phyloP scores from a whole-genome alignment of 106 monocot species.

The Dioscorea dumetorum region DNA sequence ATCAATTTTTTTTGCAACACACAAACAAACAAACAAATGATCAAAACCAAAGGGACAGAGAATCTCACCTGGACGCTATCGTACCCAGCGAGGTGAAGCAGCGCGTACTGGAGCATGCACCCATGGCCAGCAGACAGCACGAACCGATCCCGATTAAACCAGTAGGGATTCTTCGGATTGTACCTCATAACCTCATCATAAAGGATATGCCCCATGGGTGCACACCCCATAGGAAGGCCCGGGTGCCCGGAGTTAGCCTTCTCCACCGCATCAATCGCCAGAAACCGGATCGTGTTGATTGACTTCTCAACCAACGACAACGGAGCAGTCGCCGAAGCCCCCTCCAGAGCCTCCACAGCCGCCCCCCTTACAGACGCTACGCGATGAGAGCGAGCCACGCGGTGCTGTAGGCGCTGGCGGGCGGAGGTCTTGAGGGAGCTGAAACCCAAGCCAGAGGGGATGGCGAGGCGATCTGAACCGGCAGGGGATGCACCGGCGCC shows the following conservation, averaged over 20 bases:
- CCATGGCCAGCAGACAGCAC: slow-evolving; percentile 95
- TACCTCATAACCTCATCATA: slow-evolving; percentile 98
- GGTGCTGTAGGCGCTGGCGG: neutral
- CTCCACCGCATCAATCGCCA: slow-evolving; percentile 90
- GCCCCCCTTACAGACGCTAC: slow-evolving; percentile 15
- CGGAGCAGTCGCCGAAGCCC: slow-evolving; percentile 23
- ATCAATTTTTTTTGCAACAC: no score
- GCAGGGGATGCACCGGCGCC: neutral
- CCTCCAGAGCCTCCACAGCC: slow-evolving; percentile 57
- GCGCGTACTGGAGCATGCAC: slow-evolving; percentile 95
- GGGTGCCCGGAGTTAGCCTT: slow-evolving; percentile 98
- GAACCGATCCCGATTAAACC: slow-evolving; percentile 95
- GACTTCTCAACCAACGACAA: slow-evolving; percentile 65
- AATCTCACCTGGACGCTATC: slow-evolving; percentile 71
- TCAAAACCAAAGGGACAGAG: no score
- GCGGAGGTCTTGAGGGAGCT: slow-evolving; percentile 29
- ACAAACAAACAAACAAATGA: no score
- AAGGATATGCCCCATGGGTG: slow-evolving; percentile 82
- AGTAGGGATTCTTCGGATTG: slow-evolving; percentile 95
- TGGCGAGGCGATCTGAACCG: slow-evolving; percentile 13
- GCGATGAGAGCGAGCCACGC: neutral
- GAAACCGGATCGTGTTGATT: slow-evolving; percentile 88
- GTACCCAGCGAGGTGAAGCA: slow-evolving; percentile 92
- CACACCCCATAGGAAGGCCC: slow-evolving; percentile 94
- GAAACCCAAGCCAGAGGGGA: slow-evolving; percentile 15